Percentiles rank a stretch among this genome's conserved stretches.
phyloP scores from a whole-genome alignment of 2,329 filamentous ascomycete genomes.

The Celoporthe dispersa region DNA sequence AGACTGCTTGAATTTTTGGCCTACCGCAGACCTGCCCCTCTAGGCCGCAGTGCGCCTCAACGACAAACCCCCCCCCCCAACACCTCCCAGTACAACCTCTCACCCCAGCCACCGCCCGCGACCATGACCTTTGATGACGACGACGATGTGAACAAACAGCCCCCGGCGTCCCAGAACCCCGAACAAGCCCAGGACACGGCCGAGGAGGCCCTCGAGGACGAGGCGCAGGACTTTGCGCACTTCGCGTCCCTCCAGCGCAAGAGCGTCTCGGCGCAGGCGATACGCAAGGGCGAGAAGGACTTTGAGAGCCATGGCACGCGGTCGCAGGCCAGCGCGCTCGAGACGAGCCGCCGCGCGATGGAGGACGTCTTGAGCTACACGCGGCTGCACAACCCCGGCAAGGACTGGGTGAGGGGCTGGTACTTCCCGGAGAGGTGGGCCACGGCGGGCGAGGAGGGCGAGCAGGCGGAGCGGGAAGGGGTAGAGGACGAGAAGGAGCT shows the following conservation, averaged over 20 bases:
- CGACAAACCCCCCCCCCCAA: neutral
- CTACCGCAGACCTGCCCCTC: neutral
- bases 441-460: slow-evolving; percentile 32
- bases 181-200: slow-evolving; percentile 40
- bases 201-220: slow-evolving; percentile 73
- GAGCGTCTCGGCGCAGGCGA: slow-evolving; percentile 63
- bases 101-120: neutral
- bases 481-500: slow-evolving; percentile 43
- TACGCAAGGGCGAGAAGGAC: slow-evolving; percentile 94
- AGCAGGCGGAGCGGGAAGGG: slow-evolving; percentile 20
- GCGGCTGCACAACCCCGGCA: slow-evolving; percentile 71
- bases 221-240: slow-evolving; percentile 85
- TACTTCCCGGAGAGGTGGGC: slow-evolving; percentile 70
- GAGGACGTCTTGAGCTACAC: slow-evolving; percentile 82
- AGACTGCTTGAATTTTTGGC: neutral
- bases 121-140: slow-evolving; percentile 39
- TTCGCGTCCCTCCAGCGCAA: slow-evolving; percentile 58
- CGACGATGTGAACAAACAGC: slow-evolving; percentile 33
- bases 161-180: slow-evolving; percentile 33
- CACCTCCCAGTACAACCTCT: neutral
- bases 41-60: neutral
- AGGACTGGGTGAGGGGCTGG: slow-evolving; percentile 66
- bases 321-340: slow-evolving; percentile 77
- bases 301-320: slow-evolving; percentile 92
- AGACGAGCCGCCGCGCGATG: slow-evolving; percentile 84